phyloP scores from a whole-genome alignment of 2,329 filamentous ascomycete genomes.

The Arthroderma uncinatum region DNA sequence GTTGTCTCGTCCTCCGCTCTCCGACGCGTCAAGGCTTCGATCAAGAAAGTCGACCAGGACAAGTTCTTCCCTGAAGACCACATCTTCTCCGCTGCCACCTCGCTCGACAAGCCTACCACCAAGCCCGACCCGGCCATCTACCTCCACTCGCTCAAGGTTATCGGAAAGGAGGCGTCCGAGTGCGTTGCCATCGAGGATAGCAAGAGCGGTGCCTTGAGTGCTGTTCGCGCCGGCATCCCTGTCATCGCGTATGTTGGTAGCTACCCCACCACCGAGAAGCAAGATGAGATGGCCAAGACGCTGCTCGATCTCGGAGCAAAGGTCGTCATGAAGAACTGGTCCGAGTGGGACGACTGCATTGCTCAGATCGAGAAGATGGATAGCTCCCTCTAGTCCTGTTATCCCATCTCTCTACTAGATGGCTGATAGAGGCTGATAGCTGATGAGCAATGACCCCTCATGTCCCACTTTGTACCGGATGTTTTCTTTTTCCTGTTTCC shows the following conservation, averaged over 20 bases:
- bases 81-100: conserved; percentile 73
- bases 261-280: conserved; percentile 50
- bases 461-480: not conserved
- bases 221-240: conserved; percentile 64
- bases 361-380: conserved; percentile 31
- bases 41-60: conserved; percentile 68
- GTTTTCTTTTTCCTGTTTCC: conserved; percentile 2
- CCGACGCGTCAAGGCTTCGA: conserved; percentile 62
- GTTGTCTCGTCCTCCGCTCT: conserved; percentile 75
- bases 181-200: conserved; percentile 78
- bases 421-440: not conserved
- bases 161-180: conserved; percentile 61
- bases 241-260: conserved; percentile 78
- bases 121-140: conserved; percentile 91
- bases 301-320: conserved; percentile 52
- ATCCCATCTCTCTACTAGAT: not conserved
- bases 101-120: conserved; percentile 65
- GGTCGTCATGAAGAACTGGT: conserved; percentile 46
- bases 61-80: conserved; percentile 66
- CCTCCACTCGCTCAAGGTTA: conserved; percentile 59
- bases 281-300: conserved; percentile 53
- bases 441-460: conserved; percentile 1
- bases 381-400: not conserved
- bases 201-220: conserved; percentile 71
- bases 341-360: conserved; percentile 35